A percentile compares a stretch with the other conserved stretches of the same genome.
phyloP scores from a whole-genome alignment of 2,329 filamentous ascomycete genomes.

The Xylaria hypoxylon region DNA sequence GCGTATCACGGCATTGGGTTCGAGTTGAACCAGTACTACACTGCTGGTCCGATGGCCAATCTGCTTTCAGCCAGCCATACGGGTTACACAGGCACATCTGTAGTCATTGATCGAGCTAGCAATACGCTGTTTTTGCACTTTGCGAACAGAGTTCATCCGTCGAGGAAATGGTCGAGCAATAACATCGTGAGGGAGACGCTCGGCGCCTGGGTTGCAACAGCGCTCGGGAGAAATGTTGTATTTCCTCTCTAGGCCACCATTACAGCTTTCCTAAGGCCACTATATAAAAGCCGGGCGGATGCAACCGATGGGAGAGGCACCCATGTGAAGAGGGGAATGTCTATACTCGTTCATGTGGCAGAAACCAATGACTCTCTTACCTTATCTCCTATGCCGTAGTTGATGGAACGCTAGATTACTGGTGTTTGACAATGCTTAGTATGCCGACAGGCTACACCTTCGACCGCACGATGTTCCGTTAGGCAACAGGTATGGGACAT shows the following conservation, averaged over 20 bases:
- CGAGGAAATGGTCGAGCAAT: constrained; percentile 33
- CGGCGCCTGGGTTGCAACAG: constrained; percentile 32
- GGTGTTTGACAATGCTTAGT: too few species aligned
- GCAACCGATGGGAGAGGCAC: too few species aligned
- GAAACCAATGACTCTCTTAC: too few species aligned
- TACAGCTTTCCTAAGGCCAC: too few species aligned
- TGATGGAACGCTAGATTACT: too few species aligned
- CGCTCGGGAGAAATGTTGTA: constrained; percentile 25
- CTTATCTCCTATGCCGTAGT: too few species aligned
- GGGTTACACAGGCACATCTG: constrained; percentile 30
- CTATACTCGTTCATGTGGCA: too few species aligned
- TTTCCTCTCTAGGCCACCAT: constrained; percentile 29
- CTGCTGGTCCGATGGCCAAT: constrained; percentile 34
- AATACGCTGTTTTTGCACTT: constrained; percentile 33
- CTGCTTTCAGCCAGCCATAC: constrained; percentile 31
- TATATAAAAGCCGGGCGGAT: too few species aligned
- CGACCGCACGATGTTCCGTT: too few species aligned
- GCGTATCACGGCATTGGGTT: constrained; percentile 30
- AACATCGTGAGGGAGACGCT: constrained; percentile 34
- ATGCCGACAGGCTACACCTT: too few species aligned
- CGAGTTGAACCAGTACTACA: constrained; percentile 34
- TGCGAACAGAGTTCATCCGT: constrained; percentile 28
- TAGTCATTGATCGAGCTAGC: constrained; percentile 28
- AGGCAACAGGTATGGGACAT: too few species aligned
- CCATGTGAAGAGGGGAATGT: too few species aligned